A percentile compares a stretch with the other conserved stretches of the same genome.
phyloP scores from a whole-genome alignment of 306 rosid genomes.

The Astragalus glycyphyllos region DNA sequence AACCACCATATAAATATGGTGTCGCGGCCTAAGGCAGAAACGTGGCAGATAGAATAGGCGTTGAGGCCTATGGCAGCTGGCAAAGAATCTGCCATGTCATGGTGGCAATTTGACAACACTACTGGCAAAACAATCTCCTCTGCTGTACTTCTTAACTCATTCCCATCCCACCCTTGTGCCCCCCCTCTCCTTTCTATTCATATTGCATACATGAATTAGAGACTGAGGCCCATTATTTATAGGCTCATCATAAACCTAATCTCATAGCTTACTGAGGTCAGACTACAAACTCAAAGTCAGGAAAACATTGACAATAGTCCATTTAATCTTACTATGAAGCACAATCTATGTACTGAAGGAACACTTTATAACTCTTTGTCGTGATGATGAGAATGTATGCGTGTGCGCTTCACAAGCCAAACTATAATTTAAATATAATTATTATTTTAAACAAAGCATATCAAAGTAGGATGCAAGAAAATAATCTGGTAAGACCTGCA shows the following conservation, averaged over 20 bases:
- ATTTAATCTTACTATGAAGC: not conserved
- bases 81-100: too few species aligned
- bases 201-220: not conserved
- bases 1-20: too few species aligned
- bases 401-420: not conserved
- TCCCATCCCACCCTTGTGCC: not conserved
- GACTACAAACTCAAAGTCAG: slow-evolving; percentile 9
- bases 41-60: too few species aligned
- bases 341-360: slow-evolving; percentile 3
- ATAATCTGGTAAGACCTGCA: slow-evolving; percentile 17
- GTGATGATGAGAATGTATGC: not conserved
- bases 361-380: slow-evolving; percentile 3
- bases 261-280: not conserved
- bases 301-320: slow-evolving; percentile 17
- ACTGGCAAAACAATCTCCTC: not conserved
- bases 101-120: too few species aligned
- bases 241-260: slow-evolving; percentile 13
- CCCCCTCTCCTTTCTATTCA: not conserved
- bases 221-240: too few species aligned
- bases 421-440: not conserved
- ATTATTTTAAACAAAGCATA: slow-evolving; percentile 11
- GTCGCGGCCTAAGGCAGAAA: too few species aligned
- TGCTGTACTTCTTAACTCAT: not conserved
- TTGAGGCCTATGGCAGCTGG: too few species aligned
- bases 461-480: slow-evolving; percentile 1